Base-by-base conservation (phyloP, 108 stramenopile genomes). In the Skeletonema costatum region DNA sequence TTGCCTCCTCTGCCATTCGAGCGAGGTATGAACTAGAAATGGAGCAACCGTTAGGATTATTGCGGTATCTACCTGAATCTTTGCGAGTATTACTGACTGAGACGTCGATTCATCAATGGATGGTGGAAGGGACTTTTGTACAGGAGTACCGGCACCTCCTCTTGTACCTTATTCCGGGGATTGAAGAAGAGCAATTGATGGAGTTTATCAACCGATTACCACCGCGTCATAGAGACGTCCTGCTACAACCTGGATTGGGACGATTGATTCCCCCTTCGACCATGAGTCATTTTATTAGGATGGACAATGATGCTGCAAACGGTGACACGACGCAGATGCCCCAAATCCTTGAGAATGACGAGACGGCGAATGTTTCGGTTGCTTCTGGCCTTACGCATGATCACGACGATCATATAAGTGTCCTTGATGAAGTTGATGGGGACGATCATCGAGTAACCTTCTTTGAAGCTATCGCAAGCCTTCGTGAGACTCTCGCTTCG, bases 81-180 rank as follows among this genome's bases (percentile, higher is more conserved):
- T 33, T 87, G 48, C 77, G 84, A 66, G 44, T 83, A 14, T 59
- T 70, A 25, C 64, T 91, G 61, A 84, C 81, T 2, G 73, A 88
- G 32, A 87, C 81, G 33, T 82, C 80, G 2, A 59, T 94, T 16
- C 89, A 94, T 71, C 90, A 94, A 19, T 87, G 74, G 51, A 86
- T 94, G 85, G 89, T 64, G 10, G 87, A 88, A 66, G 72, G 71
- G 0, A 70, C 77, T 17, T 78, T 80, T 35, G 69, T 73, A 16
- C 70, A 75, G 67, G 86, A 92, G 62, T 73, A 87, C 56, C 71
- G 87, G 25, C 77, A 89, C 67, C 56, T 92, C 66, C 32, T 87
- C 13, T 60, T 95, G 46, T 93, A 95, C 61, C 84, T 93, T 69
- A 85, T 95, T 2, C 94, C 94, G 10, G 94, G 94, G 13, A 39